Base-by-base conservation (phyloP, 805 yeast species). In the Helenozyma baotianmanensis region DNA sequence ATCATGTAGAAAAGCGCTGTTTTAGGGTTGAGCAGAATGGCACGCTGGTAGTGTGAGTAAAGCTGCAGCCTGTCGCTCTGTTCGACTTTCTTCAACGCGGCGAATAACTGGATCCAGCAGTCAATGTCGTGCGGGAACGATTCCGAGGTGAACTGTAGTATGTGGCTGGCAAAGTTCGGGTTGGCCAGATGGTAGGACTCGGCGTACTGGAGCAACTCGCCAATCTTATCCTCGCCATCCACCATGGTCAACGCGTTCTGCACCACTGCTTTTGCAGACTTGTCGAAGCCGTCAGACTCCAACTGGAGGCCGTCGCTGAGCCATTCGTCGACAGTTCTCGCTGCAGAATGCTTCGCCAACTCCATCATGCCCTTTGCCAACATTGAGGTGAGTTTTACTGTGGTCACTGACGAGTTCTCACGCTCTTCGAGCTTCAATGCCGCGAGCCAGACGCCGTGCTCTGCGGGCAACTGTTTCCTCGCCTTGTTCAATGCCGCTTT, bases 391-490 rank as follows among this genome's bases (percentile, higher is more conserved):
- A 80, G 54, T 39, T 75, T 72, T 1, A 60, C 53, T n/a, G 60
- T 66, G n/a, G 63, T 57, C 6, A 62, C 62, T 4, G 57, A 52
- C 1, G 57, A 50, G 36, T 67, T 60, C 46, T 79, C 90, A 16
- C 64, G 39, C 35, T 66, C 72, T 53, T 86, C 94, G 10, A 87
- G 50, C 42, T 78, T 73, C 1, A 78, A 70, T 1, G 87, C 87
- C 0, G 79, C 64, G 2, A 86, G 57, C 90, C 95, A 86, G 2
- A 87, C 65, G 17, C 33, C 25, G 23, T 27, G 26, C 12, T 46
- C 45, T 6, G 23, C 15, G 9, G 50, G 46, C 23, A 40, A 16
- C 21, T 64, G 64, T 34, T 76, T 75, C 40, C 89, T 62, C 0
- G 94, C 94, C 18, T 51, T 56, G 43, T 77, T 77, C 21, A 88